Evolutionary conservation across 768 basidiomycete species (phyloP).

Genomic region (Suillus decipiens): DNA sequence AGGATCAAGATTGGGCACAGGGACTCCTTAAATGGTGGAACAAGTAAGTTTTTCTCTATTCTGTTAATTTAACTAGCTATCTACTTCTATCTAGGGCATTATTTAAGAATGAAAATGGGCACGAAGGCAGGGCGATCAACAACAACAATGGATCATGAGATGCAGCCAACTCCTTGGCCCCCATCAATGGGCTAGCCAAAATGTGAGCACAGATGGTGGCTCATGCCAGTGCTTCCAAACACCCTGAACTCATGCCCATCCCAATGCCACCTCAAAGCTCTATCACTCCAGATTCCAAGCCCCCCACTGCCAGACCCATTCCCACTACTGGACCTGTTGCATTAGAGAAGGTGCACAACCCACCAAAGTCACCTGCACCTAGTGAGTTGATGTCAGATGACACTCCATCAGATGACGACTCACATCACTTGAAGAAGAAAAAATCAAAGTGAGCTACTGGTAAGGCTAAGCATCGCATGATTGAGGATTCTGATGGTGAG

Average conservation of each 20-base stretch:
- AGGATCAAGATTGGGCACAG: conserved; percentile 4
- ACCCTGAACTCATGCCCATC: too few relatives aligned
- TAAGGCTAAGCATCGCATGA: not conserved
- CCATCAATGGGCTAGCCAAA: not conserved
- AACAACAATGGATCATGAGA: not conserved
- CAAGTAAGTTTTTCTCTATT: not conserved
- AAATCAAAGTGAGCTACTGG: not conserved
- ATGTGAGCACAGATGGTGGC: not conserved
- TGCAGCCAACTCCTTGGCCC: not conserved
- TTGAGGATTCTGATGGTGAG: not conserved
- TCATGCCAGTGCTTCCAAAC: not conserved
- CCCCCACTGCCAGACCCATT: too few relatives aligned
- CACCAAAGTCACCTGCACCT: not conserved
- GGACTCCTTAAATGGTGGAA: conserved; percentile 4
- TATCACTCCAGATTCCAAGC: not conserved
- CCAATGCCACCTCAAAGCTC: not conserved
- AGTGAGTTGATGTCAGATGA: not conserved
- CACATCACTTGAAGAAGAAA: too few relatives aligned
- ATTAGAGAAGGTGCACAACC: too few relatives aligned
- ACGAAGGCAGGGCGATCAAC: not conserved
- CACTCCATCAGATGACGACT: too few relatives aligned
- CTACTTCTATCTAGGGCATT: not conserved
- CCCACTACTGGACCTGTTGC: too few relatives aligned
- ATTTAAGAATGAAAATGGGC: conserved; percentile 5
- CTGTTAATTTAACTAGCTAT: not conserved